Evolutionary conservation across 164 flowering plant species (phyloP), one percentile per base, ranked within the genome.

Genomic region (Echeveria elegans): DNA sequence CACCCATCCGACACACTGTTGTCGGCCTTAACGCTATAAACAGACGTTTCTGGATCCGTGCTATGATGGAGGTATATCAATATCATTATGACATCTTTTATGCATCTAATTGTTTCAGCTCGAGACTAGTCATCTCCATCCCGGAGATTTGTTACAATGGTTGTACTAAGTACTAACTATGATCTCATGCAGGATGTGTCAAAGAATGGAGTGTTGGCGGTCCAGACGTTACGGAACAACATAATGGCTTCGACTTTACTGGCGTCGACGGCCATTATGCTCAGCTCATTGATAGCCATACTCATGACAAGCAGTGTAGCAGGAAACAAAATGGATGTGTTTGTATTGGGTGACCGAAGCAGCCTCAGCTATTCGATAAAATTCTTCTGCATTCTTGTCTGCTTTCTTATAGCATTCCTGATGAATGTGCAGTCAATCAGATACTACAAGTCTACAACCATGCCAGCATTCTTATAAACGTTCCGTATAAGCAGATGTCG

Each of bases 61-160:
- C 89, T 60, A 89, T 89, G 96, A 89, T 91, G 92, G 85, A 85
- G 88, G 97, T n/a, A n/a, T n/a, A n/a, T n/a, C n/a, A n/a, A n/a
- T 88, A 12, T 40, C 14, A 40, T 7, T 11, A 40, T 7, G 15
- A n/a, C n/a, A n/a, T n/a, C n/a, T 40, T 40, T 40, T 14, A 15
- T 40, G 45, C 45, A 40, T 40, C n/a, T n/a, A n/a, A n/a, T n/a
- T n/a, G n/a, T 40, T 40, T 2, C 45, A 40, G 45, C 15, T 40
- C 11, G 10, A n/a, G n/a, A 9, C 28, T 1, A 21, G 12, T 23
- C n/a, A n/a, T n/a, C n/a, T n/a, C n/a, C n/a, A n/a, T n/a, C n/a
- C n/a, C n/a, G n/a, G n/a, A n/a, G n/a, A n/a, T n/a, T n/a, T n/a
- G n/a, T n/a, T n/a, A n/a, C n/a, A n/a, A n/a, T n/a, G n/a, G n/a